Percentiles rank a stretch among this genome's conserved stretches.
Conservation (phyloP, 805 yeast genomes). For the Blastobotrys parvus region DNA sequence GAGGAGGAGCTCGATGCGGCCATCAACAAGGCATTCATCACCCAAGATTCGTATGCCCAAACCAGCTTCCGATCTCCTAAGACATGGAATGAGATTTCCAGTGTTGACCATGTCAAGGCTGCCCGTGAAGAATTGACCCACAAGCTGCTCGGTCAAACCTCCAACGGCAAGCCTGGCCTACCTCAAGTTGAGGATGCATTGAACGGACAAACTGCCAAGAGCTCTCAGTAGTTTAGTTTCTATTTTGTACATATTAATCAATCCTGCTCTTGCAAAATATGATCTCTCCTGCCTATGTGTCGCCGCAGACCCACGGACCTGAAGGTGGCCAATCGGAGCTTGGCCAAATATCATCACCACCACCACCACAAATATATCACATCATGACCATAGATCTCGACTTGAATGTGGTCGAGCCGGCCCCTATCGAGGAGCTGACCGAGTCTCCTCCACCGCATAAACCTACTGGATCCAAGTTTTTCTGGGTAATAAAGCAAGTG, state of each 20-base stretch:
- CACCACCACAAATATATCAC: background rate
- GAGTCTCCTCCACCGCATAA: background rate
- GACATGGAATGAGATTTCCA: background rate
- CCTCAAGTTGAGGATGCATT: constrained; percentile 23
- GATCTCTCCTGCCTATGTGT: too few relatives aligned
- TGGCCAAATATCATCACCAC: too few relatives aligned
- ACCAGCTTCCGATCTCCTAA: background rate
- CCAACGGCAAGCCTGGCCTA: constrained; percentile 22
- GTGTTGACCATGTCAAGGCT: constrained; percentile 1
- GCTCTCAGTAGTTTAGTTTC: too few relatives aligned
- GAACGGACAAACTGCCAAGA: background rate
- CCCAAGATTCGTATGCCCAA: constrained; percentile 7
- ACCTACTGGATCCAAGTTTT: background rate
- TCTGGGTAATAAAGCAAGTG: background rate
- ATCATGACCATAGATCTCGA: background rate
- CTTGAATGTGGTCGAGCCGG: background rate
- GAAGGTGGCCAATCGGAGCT: too few relatives aligned
- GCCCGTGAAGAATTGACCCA: constrained; percentile 10
- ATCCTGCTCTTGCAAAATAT: too few relatives aligned
- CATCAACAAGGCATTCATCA: constrained; percentile 45
- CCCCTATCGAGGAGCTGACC: background rate
- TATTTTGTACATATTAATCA: too few relatives aligned
- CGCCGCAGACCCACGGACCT: too few relatives aligned
- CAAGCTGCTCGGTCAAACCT: constrained; percentile 19
- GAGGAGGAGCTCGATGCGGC: constrained; percentile 56